phyloP scores from a whole-genome alignment of 345 rosid genomes.

The Salix dunnii region DNA sequence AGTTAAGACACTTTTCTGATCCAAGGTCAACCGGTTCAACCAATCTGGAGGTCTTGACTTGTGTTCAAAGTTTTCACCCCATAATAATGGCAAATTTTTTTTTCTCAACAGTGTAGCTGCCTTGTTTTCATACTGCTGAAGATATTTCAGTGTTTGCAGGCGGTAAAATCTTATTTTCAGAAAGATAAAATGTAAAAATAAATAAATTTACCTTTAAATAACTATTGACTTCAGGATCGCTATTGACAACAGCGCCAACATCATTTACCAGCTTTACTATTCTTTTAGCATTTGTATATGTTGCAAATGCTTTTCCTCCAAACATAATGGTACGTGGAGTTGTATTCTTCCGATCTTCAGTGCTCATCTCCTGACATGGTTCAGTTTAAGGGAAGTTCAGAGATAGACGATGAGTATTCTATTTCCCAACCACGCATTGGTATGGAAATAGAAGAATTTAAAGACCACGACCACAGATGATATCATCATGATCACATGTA shows the following conservation, averaged over 20 bases:
- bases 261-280: constrained; percentile 93
- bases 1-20: too few relatives aligned
- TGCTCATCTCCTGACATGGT: constrained; percentile 68
- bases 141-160: background rate
- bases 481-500: too few relatives aligned
- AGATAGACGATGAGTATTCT: background rate
- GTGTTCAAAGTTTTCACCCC: too few relatives aligned
- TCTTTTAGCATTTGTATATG: constrained; percentile 92
- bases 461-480: too few relatives aligned
- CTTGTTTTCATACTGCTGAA: background rate
- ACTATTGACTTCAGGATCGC: constrained; percentile 84
- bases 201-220: constrained; percentile 60
- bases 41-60: too few relatives aligned
- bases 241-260: constrained; percentile 84
- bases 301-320: constrained; percentile 98
- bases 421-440: background rate
- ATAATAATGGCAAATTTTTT: too few relatives aligned
- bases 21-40: too few relatives aligned
- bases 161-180: background rate
- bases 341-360: constrained; percentile 75
- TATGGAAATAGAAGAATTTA: background rate
- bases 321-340: constrained; percentile 90
- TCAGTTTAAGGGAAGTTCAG: constrained; percentile 21
- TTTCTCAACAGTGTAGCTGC: too few relatives aligned
- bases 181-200: background rate